These are phyloP conservation scores for Kodamaea neixiangensis DNA, from an alignment of 805 yeast genomes.

Conservation along the genomic window DNA sequence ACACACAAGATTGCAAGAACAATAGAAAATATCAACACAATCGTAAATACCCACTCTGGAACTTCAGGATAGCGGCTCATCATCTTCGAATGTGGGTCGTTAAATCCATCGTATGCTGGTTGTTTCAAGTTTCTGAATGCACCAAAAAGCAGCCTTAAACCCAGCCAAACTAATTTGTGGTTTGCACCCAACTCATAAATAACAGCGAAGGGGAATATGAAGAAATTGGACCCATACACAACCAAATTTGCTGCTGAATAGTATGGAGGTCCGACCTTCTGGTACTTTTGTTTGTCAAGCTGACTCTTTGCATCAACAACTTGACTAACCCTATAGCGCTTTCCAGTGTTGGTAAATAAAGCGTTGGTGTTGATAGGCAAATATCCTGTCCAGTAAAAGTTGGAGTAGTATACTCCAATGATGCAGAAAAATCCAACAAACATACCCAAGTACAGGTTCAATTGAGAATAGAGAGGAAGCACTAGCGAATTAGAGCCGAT, in stretches of 20 bases:
- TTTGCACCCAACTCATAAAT: slow-evolving; percentile 21
- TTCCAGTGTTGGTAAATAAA: slow-evolving; percentile 29
- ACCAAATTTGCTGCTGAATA: slow-evolving; percentile 26
- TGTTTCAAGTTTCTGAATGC: slow-evolving; percentile 19
- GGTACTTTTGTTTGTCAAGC: slow-evolving; percentile 20
- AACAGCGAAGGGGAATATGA: slow-evolving; percentile 26
- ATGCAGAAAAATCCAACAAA: slow-evolving; percentile 25
- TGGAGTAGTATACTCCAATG: slow-evolving; percentile 30
- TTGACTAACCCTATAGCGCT: slow-evolving; percentile 18
- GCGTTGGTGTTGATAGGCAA: slow-evolving; percentile 25
- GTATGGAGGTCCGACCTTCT: slow-evolving; percentile 23
- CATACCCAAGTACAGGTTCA: slow-evolving; percentile 25
- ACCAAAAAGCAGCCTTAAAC: slow-evolving; percentile 16
- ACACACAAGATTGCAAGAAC: slow-evolving; percentile 35
- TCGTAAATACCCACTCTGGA: slow-evolving; percentile 33
- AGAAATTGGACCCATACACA: slow-evolving; percentile 24
- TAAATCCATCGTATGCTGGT: slow-evolving; percentile 33
- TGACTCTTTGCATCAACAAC: slow-evolving; percentile 10
- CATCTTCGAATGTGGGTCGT: slow-evolving; percentile 35
- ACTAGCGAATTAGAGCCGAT: slow-evolving; percentile 18
- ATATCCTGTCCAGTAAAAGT: slow-evolving; percentile 30
- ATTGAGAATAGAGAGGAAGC: slow-evolving; percentile 26
- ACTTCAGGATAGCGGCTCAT: slow-evolving; percentile 37
- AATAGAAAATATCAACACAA: slow-evolving; percentile 28
- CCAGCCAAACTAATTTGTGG: slow-evolving; percentile 15